A percentile compares a stretch with the other conserved stretches of the same genome.
Conservation (phyloP, 768 basidiomycete species). For the Dioszegia crocea region DNA sequence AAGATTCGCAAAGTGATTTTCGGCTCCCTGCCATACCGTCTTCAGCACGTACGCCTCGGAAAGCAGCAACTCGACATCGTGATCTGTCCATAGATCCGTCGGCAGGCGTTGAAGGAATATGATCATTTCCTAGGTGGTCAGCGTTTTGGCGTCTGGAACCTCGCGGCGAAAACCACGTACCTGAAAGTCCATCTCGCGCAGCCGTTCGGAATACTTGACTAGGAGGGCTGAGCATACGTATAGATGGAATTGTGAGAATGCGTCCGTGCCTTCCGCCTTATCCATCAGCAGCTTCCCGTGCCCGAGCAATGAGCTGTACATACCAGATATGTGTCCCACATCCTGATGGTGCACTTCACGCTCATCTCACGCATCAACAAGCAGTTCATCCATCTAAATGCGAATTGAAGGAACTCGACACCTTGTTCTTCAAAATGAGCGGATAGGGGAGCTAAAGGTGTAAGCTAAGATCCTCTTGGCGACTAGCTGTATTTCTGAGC, state of each 20-base stretch:
- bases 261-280: slow-evolving; percentile 93
- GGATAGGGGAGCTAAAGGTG: slow-evolving; percentile 67
- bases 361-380: slow-evolving; percentile 96
- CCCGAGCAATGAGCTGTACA: slow-evolving; percentile 40
- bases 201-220: slow-evolving; percentile 87
- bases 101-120: slow-evolving; percentile 71
- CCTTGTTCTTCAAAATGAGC: slow-evolving; percentile 81
- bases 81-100: slow-evolving; percentile 82
- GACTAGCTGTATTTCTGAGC: background rate
- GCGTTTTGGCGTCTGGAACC: background rate
- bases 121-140: slow-evolving; percentile 81
- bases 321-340: slow-evolving; percentile 99
- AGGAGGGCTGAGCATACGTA: slow-evolving; percentile 98
- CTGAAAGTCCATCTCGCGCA: slow-evolving; percentile 98
- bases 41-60: slow-evolving; percentile 82
- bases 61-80: slow-evolving; percentile 90
- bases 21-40: slow-evolving; percentile 50
- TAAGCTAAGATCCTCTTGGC: slow-evolving; percentile 3
- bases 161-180: slow-evolving; percentile 52
- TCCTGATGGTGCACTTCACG: slow-evolving; percentile 91
- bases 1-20: slow-evolving; percentile 47
- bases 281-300: background rate
- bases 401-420: slow-evolving; percentile 99
- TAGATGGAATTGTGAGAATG: slow-evolving; percentile 96
- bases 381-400: slow-evolving; percentile 99